A percentile compares a stretch with the other conserved stretches of the same genome.
phyloP scores from a whole-genome alignment of 2,329 filamentous ascomycete species.

The Cercospora brassicicola region DNA sequence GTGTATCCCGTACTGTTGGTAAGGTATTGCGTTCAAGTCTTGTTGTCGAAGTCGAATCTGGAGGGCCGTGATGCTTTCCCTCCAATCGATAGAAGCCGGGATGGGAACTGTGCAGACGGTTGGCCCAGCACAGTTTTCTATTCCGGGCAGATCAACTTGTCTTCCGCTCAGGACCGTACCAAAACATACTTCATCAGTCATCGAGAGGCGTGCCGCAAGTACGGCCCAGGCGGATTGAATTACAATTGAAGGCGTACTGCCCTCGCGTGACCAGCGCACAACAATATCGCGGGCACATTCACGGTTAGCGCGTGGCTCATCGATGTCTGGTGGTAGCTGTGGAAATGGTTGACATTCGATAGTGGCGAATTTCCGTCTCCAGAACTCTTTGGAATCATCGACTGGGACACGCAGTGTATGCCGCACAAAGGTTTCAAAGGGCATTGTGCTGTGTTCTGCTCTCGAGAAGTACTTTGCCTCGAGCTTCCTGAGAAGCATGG shows the following conservation, averaged over 20 bases:
- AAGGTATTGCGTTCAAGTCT: constrained; percentile 12
- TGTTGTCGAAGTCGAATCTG: constrained; percentile 5
- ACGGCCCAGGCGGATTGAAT: constrained; percentile 16
- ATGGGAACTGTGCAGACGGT: constrained; percentile 21
- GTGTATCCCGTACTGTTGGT: constrained; percentile 16
- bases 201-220: constrained; percentile 4
- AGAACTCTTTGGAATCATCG: neutral
- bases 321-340: neutral
- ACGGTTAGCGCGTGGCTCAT: constrained; percentile 4
- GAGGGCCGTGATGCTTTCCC: constrained; percentile 1
- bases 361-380: neutral
- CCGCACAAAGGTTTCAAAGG: constrained; percentile 1
- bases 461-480: constrained; percentile 4
- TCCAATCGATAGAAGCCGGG: neutral
- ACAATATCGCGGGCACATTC: neutral
- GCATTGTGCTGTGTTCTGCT: neutral
- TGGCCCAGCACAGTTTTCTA: constrained; percentile 15
- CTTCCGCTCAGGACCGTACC: constrained; percentile 15
- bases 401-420: neutral
- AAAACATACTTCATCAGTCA: constrained; percentile 10
- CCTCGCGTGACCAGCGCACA: constrained; percentile 5
- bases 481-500: constrained; percentile 3
- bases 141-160: constrained; percentile 8
- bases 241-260: neutral
- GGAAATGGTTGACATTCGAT: neutral